phyloP scores from a whole-genome alignment of 2,329 filamentous ascomycete species.

The Phialocephala subalpina region DNA sequence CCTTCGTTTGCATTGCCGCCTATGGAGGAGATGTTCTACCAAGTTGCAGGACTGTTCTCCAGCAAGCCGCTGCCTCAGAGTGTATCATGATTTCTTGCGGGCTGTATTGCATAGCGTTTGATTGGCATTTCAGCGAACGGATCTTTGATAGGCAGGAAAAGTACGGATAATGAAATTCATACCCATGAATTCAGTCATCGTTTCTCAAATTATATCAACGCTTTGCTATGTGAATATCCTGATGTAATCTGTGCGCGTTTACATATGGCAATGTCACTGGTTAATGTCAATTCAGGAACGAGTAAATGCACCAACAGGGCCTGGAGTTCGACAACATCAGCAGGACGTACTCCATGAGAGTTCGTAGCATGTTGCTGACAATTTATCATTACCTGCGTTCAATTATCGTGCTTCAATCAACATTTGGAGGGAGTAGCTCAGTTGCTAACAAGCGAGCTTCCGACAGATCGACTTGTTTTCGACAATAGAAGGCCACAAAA shows the following conservation, averaged over 20 bases:
- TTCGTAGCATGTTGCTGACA: too few species aligned
- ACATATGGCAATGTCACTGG: not conserved
- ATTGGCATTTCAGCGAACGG: constrained; percentile 1
- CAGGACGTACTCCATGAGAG: too few species aligned
- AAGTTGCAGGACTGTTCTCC: constrained; percentile 71
- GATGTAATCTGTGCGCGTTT: not conserved
- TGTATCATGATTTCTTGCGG: constrained; percentile 4
- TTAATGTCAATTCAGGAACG: too few species aligned
- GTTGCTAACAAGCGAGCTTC: too few species aligned
- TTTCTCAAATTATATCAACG: not conserved
- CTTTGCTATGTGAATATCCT: not conserved
- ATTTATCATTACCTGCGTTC: too few species aligned
- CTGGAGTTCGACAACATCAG: too few species aligned
- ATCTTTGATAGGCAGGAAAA: constrained; percentile 5
- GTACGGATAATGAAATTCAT: constrained; percentile 7
- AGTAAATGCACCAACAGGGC: too few species aligned
- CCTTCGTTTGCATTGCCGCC: constrained; percentile 75
- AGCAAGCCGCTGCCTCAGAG: constrained; percentile 55
- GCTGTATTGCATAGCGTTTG: constrained; percentile 7
- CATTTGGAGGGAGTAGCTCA: too few species aligned
- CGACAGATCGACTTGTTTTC: too few species aligned
- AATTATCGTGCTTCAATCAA: too few species aligned
- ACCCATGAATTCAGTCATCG: not conserved
- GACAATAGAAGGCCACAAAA: too few species aligned
- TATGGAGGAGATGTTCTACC: constrained; percentile 79